A percentile compares a stretch with the other conserved stretches of the same genome.
phyloP scores from a whole-genome alignment of 768 basidiomycete genomes.

The Calvatia gigantea region DNA sequence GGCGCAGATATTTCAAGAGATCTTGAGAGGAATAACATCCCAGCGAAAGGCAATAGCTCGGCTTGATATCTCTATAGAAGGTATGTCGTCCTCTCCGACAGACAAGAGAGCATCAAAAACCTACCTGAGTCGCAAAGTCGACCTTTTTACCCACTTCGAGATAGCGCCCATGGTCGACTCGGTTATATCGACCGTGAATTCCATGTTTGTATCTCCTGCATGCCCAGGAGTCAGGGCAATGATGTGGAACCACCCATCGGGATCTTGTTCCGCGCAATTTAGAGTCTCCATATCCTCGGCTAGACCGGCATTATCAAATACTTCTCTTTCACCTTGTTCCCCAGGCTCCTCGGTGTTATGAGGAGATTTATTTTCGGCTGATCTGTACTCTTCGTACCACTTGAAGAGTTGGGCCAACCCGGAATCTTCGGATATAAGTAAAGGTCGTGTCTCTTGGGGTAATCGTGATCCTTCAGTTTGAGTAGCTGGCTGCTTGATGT shows the following conservation, averaged over 20 bases:
- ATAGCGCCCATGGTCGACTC: constrained; percentile 24
- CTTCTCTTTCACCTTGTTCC: background rate
- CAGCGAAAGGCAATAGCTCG: constrained; percentile 41
- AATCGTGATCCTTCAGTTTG: background rate
- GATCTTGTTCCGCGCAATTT: constrained; percentile 12
- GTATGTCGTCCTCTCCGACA: background rate
- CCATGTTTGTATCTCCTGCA: constrained; percentile 10
- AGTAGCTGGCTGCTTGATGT: background rate
- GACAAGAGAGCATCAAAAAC: constrained; percentile 17
- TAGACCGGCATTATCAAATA: background rate
- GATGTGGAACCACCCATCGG: constrained; percentile 17
- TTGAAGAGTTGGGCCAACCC: constrained; percentile 4
- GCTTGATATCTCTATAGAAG: constrained; percentile 26
- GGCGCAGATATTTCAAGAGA: constrained; percentile 11
- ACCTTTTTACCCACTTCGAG: constrained; percentile 35
- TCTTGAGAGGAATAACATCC: constrained; percentile 37
- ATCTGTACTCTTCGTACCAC: constrained; percentile 5
- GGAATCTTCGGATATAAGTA: constrained; percentile 3
- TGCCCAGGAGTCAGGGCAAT: constrained; percentile 15
- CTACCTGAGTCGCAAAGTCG: constrained; percentile 20
- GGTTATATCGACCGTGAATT: constrained; percentile 21
- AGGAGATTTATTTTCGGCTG: background rate
- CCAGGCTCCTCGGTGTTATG: background rate
- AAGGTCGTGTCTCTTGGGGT: background rate
- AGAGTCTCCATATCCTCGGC: background rate